phyloP scores from a whole-genome alignment of 1,284 basidiomycete genomes.

The Microstroma glucosiphilum region DNA sequence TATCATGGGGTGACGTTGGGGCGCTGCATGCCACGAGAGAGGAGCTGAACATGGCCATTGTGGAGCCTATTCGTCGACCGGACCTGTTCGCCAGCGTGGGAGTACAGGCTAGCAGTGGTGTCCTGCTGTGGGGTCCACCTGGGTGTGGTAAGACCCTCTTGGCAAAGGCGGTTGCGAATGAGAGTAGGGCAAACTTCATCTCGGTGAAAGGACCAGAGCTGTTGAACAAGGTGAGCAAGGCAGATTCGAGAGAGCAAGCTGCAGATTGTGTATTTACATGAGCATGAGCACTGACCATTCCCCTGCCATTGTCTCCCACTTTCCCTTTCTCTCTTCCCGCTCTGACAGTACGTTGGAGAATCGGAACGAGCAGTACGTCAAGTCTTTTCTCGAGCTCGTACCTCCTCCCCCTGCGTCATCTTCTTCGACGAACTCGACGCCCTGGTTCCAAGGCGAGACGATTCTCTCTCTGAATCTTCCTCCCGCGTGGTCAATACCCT shows the following conservation, averaged over 20 bases:
- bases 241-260: background rate
- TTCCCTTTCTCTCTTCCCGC: conserved; percentile 48
- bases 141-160: conserved; percentile 94
- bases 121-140: conserved; percentile 95
- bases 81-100: conserved; percentile 82
- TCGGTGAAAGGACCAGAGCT: conserved; percentile 94
- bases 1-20: conserved; percentile 92
- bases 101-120: conserved; percentile 68
- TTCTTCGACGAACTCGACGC: conserved; percentile 98
- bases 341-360: conserved; percentile 77
- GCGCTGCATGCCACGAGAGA: conserved; percentile 77
- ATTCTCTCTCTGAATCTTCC: conserved; percentile 83
- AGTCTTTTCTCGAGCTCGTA: conserved; percentile 80
- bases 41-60: conserved; percentile 93
- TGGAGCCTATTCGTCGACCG: conserved; percentile 84
- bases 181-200: conserved; percentile 89
- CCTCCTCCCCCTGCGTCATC: conserved; percentile 80
- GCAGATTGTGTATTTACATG: background rate
- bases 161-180: conserved; percentile 94
- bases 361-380: conserved; percentile 90
- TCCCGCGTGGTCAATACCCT: conserved; percentile 96
- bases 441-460: conserved; percentile 85
- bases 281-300: background rate
- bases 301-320: background rate
- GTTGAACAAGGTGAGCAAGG: conserved; percentile 64